Evolutionary conservation across 352 stramenopile genomes (phyloP).

Genomic region (Pythium folliculosum): DNA sequence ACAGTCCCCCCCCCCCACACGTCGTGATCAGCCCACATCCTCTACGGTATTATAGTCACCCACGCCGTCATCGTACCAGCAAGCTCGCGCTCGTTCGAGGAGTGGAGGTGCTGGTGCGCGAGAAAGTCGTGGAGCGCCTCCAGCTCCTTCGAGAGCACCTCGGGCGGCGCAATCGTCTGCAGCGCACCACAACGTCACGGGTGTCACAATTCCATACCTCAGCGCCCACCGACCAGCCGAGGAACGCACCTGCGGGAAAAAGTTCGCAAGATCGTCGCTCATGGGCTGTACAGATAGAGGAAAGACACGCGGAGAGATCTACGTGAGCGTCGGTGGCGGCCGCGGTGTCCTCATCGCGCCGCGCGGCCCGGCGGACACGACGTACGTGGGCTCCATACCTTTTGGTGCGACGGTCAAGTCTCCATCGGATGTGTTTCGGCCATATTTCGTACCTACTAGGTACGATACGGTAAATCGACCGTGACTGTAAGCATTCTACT

Average conservation of each 20-base stretch:
- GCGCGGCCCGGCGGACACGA: too few species aligned
- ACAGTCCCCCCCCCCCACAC: too few species aligned
- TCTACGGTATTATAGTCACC: not conserved
- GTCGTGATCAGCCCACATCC: too few species aligned
- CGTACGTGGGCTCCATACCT: not conserved
- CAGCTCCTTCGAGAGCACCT: conserved; percentile 54
- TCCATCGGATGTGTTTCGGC: too few species aligned
- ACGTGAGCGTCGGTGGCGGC: too few species aligned
- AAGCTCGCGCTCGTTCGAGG: conserved; percentile 43
- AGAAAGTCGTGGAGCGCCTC: conserved; percentile 64
- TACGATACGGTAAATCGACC: not conserved
- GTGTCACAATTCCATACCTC: too few species aligned
- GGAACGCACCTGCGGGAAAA: conserved; percentile 16
- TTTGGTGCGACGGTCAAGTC: too few species aligned
- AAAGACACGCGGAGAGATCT: not conserved
- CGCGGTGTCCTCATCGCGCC: too few species aligned
- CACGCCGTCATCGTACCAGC: conserved; percentile 30
- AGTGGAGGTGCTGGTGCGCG: conserved; percentile 40
- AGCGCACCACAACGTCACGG: too few species aligned
- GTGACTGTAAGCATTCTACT: too few species aligned
- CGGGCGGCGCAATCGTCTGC: conserved; percentile 53
- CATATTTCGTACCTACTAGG: not conserved
- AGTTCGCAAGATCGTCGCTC: conserved; percentile 26
- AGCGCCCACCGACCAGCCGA: too few species aligned
- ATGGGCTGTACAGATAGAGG: not conserved